phyloP scores from a whole-genome alignment of 1,139 yeast species.

The Sugiyamaella pinicola region DNA sequence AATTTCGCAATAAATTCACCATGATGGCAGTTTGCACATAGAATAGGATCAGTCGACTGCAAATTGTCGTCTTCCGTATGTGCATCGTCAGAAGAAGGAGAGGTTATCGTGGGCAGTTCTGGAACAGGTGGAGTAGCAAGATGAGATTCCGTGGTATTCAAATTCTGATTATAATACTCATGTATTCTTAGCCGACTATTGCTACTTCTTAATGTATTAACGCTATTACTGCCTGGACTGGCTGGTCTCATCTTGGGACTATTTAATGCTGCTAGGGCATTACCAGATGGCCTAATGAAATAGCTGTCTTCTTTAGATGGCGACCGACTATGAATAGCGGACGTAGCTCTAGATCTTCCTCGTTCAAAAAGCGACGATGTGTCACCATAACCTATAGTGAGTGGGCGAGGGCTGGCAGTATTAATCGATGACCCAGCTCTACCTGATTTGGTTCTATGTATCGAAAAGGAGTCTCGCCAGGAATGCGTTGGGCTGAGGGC shows the following conservation, averaged over 20 bases:
- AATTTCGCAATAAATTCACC: conserved; percentile 29
- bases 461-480: conserved; percentile 30
- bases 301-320: conserved; percentile 19
- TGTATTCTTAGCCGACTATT: conserved; percentile 9
- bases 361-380: conserved; percentile 14
- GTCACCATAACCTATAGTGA: conserved; percentile 6
- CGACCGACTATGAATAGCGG: conserved; percentile 20
- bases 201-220: conserved; percentile 8
- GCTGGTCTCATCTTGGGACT: conserved; percentile 19
- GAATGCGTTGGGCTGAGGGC: conserved; percentile 33
- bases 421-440: conserved; percentile 23
- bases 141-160: background rate
- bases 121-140: conserved; percentile 8
- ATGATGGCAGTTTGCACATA: conserved; percentile 27
- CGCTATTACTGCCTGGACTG: conserved; percentile 15
- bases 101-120: conserved; percentile 9
- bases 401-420: conserved; percentile 21
- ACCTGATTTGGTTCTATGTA: conserved; percentile 26
- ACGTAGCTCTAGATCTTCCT: conserved; percentile 19
- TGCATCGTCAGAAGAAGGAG: background rate
- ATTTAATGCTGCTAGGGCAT: conserved; percentile 18
- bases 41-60: conserved; percentile 8
- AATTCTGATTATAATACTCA: conserved; percentile 10
- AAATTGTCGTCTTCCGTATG: background rate
- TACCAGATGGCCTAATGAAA: conserved; percentile 15